Percentiles rank a stretch among this genome's conserved stretches.
Conservation (phyloP, 2,329 filamentous ascomycete species). For the Trichoderma aggressivum region DNA sequence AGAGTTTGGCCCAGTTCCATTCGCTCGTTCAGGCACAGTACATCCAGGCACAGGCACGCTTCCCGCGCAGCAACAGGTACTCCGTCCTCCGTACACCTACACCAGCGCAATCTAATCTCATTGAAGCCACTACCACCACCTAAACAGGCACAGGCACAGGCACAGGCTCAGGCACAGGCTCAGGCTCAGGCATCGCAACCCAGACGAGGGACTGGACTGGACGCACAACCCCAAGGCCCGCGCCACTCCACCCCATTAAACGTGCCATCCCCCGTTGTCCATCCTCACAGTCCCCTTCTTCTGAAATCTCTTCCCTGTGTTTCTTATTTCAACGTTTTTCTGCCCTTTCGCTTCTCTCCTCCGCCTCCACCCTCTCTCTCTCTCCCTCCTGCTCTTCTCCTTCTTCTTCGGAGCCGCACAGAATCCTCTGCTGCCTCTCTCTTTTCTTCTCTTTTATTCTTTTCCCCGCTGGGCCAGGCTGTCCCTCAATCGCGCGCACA, state of each 20-base stretch:
- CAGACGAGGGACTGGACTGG: background rate
- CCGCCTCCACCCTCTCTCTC: slow-evolving; percentile 24
- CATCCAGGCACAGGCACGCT: background rate
- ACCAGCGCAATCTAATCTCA: background rate
- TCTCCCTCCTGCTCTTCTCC: slow-evolving; percentile 26
- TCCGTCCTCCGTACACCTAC: background rate
- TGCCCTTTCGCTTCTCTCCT: slow-evolving; percentile 29
- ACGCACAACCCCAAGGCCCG: background rate
- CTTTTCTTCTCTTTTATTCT: slow-evolving; percentile 18
- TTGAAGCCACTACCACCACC: background rate
- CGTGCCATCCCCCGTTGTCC: slow-evolving; percentile 32
- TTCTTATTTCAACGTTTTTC: slow-evolving; percentile 22
- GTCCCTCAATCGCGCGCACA: slow-evolving; percentile 18
- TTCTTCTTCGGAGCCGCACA: slow-evolving; percentile 23
- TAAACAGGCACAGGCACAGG: background rate
- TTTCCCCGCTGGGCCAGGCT: slow-evolving; percentile 18
- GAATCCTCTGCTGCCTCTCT: slow-evolving; percentile 31
- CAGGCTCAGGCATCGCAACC: background rate
- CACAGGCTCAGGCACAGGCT: background rate
- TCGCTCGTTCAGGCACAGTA: background rate
- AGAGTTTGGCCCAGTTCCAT: background rate
- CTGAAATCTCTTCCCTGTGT: slow-evolving; percentile 32
- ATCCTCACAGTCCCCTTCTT: slow-evolving; percentile 28
- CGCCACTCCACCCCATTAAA: slow-evolving; percentile 33
- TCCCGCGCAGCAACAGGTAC: background rate